phyloP scores from a whole-genome alignment of 306 rosid species.

The Ormosia semicastrata region DNA sequence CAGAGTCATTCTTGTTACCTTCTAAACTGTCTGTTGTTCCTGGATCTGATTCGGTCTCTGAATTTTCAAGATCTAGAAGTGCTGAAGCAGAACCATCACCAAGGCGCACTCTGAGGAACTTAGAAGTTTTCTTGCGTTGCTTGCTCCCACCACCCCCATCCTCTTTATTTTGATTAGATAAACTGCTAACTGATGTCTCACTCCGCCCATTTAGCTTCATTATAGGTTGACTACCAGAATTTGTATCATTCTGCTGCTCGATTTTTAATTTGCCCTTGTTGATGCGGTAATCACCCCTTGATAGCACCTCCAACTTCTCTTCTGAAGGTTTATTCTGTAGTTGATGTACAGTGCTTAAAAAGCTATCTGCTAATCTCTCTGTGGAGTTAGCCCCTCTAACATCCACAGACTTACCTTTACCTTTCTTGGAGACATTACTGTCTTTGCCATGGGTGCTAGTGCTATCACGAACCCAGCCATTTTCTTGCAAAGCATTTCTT shows the following conservation, averaged over 20 bases:
- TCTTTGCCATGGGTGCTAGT: slow-evolving; percentile 30
- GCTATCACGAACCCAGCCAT: slow-evolving; percentile 33
- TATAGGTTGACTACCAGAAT: slow-evolving; percentile 38
- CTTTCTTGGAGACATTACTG: slow-evolving; percentile 59
- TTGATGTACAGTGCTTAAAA: slow-evolving; percentile 64
- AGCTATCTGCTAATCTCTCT: slow-evolving; percentile 53
- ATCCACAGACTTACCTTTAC: slow-evolving; percentile 61
- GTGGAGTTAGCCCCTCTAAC: slow-evolving; percentile 42
- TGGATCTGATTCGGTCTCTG: slow-evolving; percentile 35
- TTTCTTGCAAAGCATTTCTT: slow-evolving; percentile 42
- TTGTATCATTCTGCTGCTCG: slow-evolving; percentile 40
- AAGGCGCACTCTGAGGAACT: slow-evolving; percentile 72
- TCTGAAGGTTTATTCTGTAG: slow-evolving; percentile 69
- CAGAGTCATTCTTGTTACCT: slow-evolving; percentile 36
- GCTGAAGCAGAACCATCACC: slow-evolving; percentile 76
- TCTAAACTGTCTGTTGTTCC: slow-evolving; percentile 32
- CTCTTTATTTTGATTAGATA: slow-evolving; percentile 45
- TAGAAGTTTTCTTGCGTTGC: slow-evolving; percentile 77
- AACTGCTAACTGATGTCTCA: slow-evolving; percentile 41
- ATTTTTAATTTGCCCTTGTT: slow-evolving; percentile 57
- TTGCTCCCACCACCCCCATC: slow-evolving; percentile 69
- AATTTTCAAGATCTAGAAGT: slow-evolving; percentile 41
- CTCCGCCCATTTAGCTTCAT: slow-evolving; percentile 38
- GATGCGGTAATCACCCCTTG: slow-evolving; percentile 72
- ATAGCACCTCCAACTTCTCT: slow-evolving; percentile 61